These are phyloP conservation scores for Akanthomyces lecanii DNA, from an alignment of 2,329 filamentous ascomycete genomes.

Conservation along the genomic window DNA sequence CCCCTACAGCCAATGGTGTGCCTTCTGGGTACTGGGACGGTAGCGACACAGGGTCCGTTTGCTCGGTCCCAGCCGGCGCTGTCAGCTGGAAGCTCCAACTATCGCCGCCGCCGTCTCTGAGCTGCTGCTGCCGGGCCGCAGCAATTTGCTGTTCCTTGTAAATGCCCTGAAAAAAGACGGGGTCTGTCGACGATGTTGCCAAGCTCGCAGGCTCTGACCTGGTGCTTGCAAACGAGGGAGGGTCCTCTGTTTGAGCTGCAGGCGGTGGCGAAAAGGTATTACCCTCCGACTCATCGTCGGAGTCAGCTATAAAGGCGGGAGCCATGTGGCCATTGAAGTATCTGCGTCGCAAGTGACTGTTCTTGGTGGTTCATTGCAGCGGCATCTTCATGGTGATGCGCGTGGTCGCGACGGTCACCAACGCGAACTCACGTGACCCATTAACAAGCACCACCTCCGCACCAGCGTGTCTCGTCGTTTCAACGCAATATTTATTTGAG, in stretches of 20 bases:
- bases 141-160: slow-evolving; percentile 46
- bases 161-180: slow-evolving; percentile 43
- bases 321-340: slow-evolving; percentile 20
- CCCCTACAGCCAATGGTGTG: slow-evolving; percentile 7
- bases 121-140: slow-evolving; percentile 20
- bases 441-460: neutral
- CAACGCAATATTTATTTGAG: too few relatives aligned
- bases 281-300: slow-evolving; percentile 34
- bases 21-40: slow-evolving; percentile 18
- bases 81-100: neutral
- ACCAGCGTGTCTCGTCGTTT: too few relatives aligned
- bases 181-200: slow-evolving; percentile 42
- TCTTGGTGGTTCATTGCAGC: neutral
- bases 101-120: neutral
- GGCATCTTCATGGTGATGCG: neutral
- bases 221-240: slow-evolving; percentile 5
- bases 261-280: slow-evolving; percentile 22
- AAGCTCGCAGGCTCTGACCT: slow-evolving; percentile 18
- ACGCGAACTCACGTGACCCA: slow-evolving; percentile 1
- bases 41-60: slow-evolving; percentile 11
- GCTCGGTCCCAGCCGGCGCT: slow-evolving; percentile 7
- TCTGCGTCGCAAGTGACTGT: neutral
- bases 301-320: slow-evolving; percentile 34
- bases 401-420: neutral
- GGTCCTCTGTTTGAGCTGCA: slow-evolving; percentile 8